These are phyloP conservation scores for Pichia nanzhaoensis DNA, from an alignment of 805 yeast species.

Conservation along the genomic window DNA sequence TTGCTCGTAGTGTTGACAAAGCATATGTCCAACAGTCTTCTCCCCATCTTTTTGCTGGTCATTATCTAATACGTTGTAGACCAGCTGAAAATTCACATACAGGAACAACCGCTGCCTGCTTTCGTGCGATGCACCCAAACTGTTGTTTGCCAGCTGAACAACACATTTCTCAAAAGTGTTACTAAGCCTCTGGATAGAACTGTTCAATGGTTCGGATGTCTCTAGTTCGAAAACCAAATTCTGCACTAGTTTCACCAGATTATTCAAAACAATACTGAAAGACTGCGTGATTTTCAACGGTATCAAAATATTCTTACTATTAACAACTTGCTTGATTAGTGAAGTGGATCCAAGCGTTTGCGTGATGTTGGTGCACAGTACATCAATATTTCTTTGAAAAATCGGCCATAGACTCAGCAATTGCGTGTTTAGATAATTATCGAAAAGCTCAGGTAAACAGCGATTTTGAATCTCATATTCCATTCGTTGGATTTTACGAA, in stretches of 20 bases:
- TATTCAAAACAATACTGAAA: conserved; percentile 65
- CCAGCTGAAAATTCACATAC: conserved; percentile 62
- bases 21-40: not conserved
- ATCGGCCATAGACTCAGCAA: conserved; percentile 78
- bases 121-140: conserved; percentile 27
- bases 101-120: conserved; percentile 54
- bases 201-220: conserved; percentile 63
- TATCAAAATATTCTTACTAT: conserved; percentile 24
- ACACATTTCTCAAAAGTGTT: conserved; percentile 75
- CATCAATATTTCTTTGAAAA: conserved; percentile 69
- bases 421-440: conserved; percentile 61
- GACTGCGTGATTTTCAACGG: conserved; percentile 73
- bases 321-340: conserved; percentile 20
- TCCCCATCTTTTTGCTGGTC: not conserved
- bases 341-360: conserved; percentile 39
- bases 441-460: conserved; percentile 56
- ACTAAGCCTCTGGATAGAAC: conserved; percentile 60
- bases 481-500: conserved; percentile 60
- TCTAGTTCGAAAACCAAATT: conserved; percentile 28
- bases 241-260: conserved; percentile 52
- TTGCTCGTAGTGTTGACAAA: conserved; percentile 2
- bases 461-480: conserved; percentile 63
- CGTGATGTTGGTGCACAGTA: conserved; percentile 67
- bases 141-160: conserved; percentile 56
- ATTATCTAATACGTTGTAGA: conserved; percentile 43